Conservation (phyloP, 1,284 basidiomycete species). For the Psilocybe mexicana region DNA sequence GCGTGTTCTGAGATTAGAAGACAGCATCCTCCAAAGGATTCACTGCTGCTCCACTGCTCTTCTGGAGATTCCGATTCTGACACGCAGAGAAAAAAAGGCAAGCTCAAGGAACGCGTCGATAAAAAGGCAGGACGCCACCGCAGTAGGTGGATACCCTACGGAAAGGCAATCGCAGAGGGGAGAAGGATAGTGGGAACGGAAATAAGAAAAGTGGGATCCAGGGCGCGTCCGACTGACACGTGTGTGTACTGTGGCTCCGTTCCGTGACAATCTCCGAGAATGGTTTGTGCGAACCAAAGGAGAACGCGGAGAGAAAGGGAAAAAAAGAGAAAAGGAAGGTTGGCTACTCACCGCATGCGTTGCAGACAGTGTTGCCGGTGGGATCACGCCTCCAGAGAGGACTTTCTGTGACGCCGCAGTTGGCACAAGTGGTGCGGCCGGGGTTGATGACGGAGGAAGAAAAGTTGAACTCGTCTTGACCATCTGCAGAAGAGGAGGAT, state of each 20-base stretch:
- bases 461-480: conserved; percentile 26
- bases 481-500: conserved; percentile 10
- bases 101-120: background rate
- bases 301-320: background rate
- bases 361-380: conserved; percentile 81
- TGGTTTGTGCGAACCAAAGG: background rate
- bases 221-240: conserved; percentile 17
- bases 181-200: background rate
- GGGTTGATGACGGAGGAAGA: conserved; percentile 28
- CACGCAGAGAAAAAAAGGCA: background rate
- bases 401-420: conserved; percentile 73
- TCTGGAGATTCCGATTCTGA: background rate
- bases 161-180: background rate
- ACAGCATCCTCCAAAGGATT: background rate
- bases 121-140: background rate
- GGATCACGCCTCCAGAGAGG: conserved; percentile 82
- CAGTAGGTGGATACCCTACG: background rate
- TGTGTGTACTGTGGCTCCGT: background rate
- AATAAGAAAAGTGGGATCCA: background rate
- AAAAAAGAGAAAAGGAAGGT: conserved; percentile 24
- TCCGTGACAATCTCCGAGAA: conserved; percentile 21
- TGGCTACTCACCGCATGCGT: conserved; percentile 76
- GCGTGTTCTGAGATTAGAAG: background rate
- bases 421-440: conserved; percentile 52
- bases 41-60: background rate